phyloP scores from a whole-genome alignment of 192 early-diverging fungal genomes.

The Coemansia sp. region DNA sequence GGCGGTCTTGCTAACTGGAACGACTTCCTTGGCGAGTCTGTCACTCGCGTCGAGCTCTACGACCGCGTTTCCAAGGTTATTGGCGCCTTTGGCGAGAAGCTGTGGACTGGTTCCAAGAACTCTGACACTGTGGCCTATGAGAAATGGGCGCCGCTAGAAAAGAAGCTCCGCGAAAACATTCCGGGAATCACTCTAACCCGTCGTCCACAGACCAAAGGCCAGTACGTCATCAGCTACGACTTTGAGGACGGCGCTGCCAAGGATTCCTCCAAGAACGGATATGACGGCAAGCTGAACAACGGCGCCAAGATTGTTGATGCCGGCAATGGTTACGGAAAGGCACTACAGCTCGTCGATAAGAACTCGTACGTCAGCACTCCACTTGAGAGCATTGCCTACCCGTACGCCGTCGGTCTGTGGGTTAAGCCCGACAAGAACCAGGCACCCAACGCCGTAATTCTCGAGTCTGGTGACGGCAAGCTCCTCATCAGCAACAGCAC shows the following conservation, averaged over 20 bases:
- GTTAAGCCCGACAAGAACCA: conserved; percentile 43
- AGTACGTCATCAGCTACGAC: conserved; percentile 44
- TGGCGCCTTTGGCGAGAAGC: conserved; percentile 46
- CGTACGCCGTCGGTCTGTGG: conserved; percentile 49
- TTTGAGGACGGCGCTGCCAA: conserved; percentile 41
- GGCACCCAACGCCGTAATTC: conserved; percentile 32
- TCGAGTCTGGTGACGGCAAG: conserved; percentile 40
- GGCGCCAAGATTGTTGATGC: conserved; percentile 38
- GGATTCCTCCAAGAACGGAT: conserved; percentile 43
- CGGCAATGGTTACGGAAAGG: conserved; percentile 42
- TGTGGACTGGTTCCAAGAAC: conserved; percentile 51
- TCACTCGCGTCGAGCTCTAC: conserved; percentile 51
- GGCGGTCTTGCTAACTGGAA: conserved; percentile 53
- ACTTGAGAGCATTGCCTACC: conserved; percentile 37
- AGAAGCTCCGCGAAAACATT: conserved; percentile 55
- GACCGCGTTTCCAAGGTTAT: conserved; percentile 43
- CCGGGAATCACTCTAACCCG: conserved; percentile 40
- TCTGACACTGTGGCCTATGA: conserved; percentile 31
- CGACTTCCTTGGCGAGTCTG: conserved; percentile 48
- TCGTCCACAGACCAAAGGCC: conserved; percentile 34
- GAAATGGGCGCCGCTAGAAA: conserved; percentile 42
- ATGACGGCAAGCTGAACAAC: conserved; percentile 49
- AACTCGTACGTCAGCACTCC: conserved; percentile 41
- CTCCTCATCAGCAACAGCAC: conserved; percentile 44
- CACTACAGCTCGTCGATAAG: conserved; percentile 24